A percentile compares a stretch with the other conserved stretches of the same genome.
Evolutionary conservation across 2,329 filamentous ascomycete genomes (phyloP).

Genomic region (Golovinomyces cichoracearum): DNA sequence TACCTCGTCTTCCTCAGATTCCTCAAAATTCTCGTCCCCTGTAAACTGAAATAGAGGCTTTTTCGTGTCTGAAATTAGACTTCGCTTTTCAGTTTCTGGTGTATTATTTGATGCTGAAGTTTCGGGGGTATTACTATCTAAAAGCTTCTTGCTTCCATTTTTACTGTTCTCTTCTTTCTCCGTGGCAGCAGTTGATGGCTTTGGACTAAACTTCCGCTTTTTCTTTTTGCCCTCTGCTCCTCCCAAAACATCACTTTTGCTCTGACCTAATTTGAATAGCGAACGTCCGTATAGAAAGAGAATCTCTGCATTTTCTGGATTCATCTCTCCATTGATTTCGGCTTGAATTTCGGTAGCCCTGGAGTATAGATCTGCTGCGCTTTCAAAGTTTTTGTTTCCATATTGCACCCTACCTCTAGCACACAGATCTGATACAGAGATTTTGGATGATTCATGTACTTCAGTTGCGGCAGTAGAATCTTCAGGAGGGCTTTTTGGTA

Average conservation of each 20-base stretch:
- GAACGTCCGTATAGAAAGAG: conserved; percentile 86
- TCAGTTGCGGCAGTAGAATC: conserved; percentile 10
- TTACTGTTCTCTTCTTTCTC: conserved; percentile 7
- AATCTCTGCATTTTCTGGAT: conserved; percentile 71
- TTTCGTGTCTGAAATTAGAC: conserved; percentile 21
- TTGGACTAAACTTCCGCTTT: conserved; percentile 19
- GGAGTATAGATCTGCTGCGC: conserved; percentile 68
- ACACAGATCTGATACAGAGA: conserved; percentile 48
- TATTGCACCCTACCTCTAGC: conserved; percentile 66
- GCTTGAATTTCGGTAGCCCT: conserved; percentile 74
- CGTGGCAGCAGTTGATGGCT: conserved; percentile 18
- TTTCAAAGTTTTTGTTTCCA: conserved; percentile 65
- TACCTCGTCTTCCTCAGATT: conserved; percentile 44
- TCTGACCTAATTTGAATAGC: conserved; percentile 78
- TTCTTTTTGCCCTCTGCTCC: conserved; percentile 41
- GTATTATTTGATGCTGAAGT: neutral
- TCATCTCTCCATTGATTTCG: conserved; percentile 75
- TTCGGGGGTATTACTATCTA: neutral
- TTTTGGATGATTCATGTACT: conserved; percentile 19
- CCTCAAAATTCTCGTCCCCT: conserved; percentile 80
- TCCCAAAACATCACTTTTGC: conserved; percentile 81
- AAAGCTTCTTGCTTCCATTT: neutral
- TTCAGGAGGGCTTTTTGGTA: neutral
- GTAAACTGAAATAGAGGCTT: conserved; percentile 77
- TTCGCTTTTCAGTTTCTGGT: neutral